Evolutionary conservation across 164 flowering plant species (phyloP).

Genomic region (Litsea cubeba): DNA sequence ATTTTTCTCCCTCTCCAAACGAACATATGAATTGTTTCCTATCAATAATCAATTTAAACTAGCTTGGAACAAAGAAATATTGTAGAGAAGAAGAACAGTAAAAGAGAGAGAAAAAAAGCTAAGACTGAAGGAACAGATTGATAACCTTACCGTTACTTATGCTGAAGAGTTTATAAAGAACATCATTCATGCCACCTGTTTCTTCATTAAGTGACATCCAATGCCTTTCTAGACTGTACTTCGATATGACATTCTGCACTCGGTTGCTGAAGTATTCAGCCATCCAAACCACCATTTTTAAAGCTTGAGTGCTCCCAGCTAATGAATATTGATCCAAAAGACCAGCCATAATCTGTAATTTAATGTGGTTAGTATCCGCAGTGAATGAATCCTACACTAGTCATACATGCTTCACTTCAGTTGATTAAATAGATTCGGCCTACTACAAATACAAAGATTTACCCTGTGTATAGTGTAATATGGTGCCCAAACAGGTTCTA

Average conservation of each 20-base stretch:
- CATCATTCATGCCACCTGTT: conserved; percentile 98
- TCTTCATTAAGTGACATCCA: conserved; percentile 79
- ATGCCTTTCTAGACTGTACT: conserved; percentile 56
- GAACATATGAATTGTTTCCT: not conserved
- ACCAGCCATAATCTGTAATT: conserved; percentile 77
- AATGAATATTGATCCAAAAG: conserved; percentile 79
- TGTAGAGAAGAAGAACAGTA: not conserved
- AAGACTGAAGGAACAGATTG: not conserved
- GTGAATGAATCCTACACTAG: no score
- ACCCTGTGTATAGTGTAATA: conserved; percentile 99
- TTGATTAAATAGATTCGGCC: not conserved
- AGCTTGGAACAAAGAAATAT: not conserved
- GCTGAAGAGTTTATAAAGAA: conserved; percentile 63
- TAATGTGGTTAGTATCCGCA: no score
- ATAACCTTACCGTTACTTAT: conserved; percentile 49
- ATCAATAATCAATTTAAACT: not conserved
- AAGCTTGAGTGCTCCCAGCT: conserved; percentile 56
- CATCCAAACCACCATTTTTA: conserved; percentile 71
- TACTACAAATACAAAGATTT: not conserved
- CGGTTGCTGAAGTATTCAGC: conserved; percentile 80
- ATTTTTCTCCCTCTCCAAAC: no score
- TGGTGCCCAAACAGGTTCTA: conserved; percentile 91
- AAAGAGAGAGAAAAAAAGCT: not conserved
- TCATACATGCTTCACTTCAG: not conserved
- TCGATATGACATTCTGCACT: conserved; percentile 67